Conservation (phyloP, 169 alveolate genomes). For the Besnoitia besnoiti region DNA sequence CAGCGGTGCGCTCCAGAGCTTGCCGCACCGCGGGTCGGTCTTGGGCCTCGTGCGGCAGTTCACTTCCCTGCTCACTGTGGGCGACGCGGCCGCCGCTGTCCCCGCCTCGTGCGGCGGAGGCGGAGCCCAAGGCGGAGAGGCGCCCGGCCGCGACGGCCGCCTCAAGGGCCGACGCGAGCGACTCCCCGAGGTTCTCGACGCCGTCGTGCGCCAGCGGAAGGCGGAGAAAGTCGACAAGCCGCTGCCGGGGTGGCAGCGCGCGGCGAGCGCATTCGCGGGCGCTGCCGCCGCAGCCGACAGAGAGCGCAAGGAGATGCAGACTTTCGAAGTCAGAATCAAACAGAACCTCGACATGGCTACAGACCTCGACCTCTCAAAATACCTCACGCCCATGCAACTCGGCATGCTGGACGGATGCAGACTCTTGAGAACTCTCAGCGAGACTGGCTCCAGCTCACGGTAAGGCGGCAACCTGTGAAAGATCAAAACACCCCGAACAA, state of each 20-base stretch:
- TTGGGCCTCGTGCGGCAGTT: not conserved
- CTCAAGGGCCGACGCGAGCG: not conserved
- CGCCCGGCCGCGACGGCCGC: not conserved
- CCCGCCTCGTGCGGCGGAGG: not conserved
- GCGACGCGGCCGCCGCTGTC: not conserved
- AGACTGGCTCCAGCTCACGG: not conserved
- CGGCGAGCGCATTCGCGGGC: not conserved
- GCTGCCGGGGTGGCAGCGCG: not conserved
- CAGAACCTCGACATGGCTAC: not conserved
- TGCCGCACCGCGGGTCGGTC: not conserved
- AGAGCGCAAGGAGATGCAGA: not conserved
- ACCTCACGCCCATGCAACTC: slow-evolving; percentile 12
- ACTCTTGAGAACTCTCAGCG: not conserved
- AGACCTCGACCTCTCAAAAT: not conserved
- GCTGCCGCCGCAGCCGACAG: not conserved
- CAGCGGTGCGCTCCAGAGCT: not conserved
- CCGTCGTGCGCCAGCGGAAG: not conserved
- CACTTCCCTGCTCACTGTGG: not conserved
- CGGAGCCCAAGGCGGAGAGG: not conserved
- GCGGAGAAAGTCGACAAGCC: not conserved
- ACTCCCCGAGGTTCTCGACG: slow-evolving; percentile 15
- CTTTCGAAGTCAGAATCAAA: not conserved
- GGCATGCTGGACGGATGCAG: slow-evolving; percentile 29
- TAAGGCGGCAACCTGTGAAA: not conserved
- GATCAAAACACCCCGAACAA: not conserved